phyloP scores from a whole-genome alignment of 2,329 filamentous ascomycete genomes.

The Aspergillus pseudonomiae region DNA sequence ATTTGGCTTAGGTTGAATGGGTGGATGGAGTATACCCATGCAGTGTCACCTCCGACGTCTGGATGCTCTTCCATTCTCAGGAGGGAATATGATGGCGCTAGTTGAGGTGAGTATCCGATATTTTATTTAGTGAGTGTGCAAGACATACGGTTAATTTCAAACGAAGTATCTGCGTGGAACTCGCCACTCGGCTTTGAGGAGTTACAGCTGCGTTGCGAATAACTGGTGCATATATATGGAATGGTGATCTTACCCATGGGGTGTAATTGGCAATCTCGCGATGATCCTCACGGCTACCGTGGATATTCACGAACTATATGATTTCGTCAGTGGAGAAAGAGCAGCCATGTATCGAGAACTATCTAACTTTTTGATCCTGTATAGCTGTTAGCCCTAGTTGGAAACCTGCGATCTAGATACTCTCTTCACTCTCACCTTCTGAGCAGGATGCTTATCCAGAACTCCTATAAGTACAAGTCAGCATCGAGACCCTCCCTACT shows the following conservation, averaged over 20 bases:
- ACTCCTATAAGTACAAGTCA: not conserved
- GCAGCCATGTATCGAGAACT: not conserved
- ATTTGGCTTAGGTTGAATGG: not conserved
- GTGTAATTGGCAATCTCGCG: slow-evolving; percentile 51
- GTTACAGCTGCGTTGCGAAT: not conserved
- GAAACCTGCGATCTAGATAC: not conserved
- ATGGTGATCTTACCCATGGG: slow-evolving; percentile 39
- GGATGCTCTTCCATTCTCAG: slow-evolving; percentile 56
- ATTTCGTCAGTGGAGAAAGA: not conserved
- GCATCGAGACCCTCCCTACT: not conserved
- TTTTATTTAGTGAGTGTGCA: not conserved
- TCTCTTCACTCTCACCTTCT: not conserved
- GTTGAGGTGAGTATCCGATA: not conserved
- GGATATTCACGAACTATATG: slow-evolving; percentile 46
- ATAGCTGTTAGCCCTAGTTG: not conserved
- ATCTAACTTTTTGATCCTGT: not conserved
- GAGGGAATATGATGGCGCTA: slow-evolving; percentile 54
- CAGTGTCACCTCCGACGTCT: slow-evolving; percentile 51
- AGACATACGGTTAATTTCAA: slow-evolving; percentile 51
- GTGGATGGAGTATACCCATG: slow-evolving; percentile 40
- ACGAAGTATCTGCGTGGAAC: slow-evolving; percentile 56
- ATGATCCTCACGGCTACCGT: slow-evolving; percentile 51
- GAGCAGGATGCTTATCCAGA: not conserved
- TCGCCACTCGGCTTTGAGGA: slow-evolving; percentile 42
- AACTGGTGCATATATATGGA: not conserved